Evolutionary conservation across 345 rosid species (phyloP).

Genomic region (Kandelia obovata): DNA sequence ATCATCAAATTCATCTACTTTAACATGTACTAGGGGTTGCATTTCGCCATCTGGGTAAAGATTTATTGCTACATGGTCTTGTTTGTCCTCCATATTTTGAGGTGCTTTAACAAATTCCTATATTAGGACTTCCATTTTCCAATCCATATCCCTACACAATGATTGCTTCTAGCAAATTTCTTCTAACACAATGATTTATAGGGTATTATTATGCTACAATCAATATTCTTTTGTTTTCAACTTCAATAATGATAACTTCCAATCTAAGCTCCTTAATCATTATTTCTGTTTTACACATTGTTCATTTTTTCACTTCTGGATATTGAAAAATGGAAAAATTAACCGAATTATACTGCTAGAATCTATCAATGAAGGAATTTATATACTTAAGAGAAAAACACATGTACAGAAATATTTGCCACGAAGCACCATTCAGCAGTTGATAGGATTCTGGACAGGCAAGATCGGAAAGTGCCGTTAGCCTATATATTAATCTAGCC

Average conservation of each 20-base stretch:
- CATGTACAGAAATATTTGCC: neutral
- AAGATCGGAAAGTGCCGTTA: too few relatives aligned
- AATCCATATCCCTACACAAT: neutral
- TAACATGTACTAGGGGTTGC: too few relatives aligned
- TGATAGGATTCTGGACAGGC: too few relatives aligned
- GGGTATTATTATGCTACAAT: constrained; percentile 4
- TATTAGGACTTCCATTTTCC: neutral
- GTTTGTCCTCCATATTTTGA: neutral
- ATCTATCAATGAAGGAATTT: neutral
- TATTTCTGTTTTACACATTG: neutral
- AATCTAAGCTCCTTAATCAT: constrained; percentile 10
- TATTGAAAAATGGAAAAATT: neutral
- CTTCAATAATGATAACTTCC: constrained; percentile 15
- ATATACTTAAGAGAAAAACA: neutral
- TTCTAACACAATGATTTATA: constrained; percentile 12
- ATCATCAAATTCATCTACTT: too few relatives aligned
- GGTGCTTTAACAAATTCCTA: neutral
- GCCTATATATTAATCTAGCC: too few relatives aligned
- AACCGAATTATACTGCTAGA: neutral
- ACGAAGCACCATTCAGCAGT: neutral
- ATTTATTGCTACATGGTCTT: neutral
- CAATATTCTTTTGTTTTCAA: neutral
- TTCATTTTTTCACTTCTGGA: neutral
- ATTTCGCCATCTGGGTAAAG: neutral
- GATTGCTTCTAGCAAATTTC: neutral